phyloP scores from a whole-genome alignment of 1,284 basidiomycete species.

The Irpex sp. region DNA sequence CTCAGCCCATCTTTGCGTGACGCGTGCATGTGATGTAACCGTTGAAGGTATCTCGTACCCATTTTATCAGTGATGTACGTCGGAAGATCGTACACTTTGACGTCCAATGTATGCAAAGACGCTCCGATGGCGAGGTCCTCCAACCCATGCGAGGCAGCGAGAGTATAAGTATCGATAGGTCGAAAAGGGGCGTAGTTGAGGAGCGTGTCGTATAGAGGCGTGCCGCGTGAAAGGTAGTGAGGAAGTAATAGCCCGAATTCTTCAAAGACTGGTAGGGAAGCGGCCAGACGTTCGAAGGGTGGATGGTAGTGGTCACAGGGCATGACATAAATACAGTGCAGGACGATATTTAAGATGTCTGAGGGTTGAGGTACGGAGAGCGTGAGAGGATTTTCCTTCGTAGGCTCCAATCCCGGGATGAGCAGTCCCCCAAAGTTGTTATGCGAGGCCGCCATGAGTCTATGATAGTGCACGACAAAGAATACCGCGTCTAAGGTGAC shows the following conservation, averaged over 20 bases:
- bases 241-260: slow-evolving; percentile 25
- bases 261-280: slow-evolving; percentile 12
- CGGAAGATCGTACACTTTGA: slow-evolving; percentile 25
- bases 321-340: too few species aligned
- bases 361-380: too few species aligned
- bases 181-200: slow-evolving; percentile 22
- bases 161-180: slow-evolving; percentile 31
- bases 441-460: too few species aligned
- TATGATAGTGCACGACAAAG: too few species aligned
- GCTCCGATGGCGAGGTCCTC: slow-evolving; percentile 29
- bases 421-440: too few species aligned
- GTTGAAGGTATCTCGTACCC: slow-evolving; percentile 35
- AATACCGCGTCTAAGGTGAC: too few species aligned
- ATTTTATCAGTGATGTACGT: slow-evolving; percentile 31
- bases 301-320: too few species aligned
- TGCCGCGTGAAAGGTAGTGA: slow-evolving; percentile 14
- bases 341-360: too few species aligned
- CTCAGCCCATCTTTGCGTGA: slow-evolving; percentile 32
- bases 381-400: too few species aligned
- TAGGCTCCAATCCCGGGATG: too few species aligned
- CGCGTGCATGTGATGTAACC: slow-evolving; percentile 35
- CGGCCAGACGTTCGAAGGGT: too few species aligned
- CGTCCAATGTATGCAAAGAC: slow-evolving; percentile 31
- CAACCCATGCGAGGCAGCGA: slow-evolving; percentile 29
- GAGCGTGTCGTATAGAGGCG: slow-evolving; percentile 25